Conservation (phyloP, 1,284 basidiomycete genomes). For the Papiliotrema nemorosa region DNA sequence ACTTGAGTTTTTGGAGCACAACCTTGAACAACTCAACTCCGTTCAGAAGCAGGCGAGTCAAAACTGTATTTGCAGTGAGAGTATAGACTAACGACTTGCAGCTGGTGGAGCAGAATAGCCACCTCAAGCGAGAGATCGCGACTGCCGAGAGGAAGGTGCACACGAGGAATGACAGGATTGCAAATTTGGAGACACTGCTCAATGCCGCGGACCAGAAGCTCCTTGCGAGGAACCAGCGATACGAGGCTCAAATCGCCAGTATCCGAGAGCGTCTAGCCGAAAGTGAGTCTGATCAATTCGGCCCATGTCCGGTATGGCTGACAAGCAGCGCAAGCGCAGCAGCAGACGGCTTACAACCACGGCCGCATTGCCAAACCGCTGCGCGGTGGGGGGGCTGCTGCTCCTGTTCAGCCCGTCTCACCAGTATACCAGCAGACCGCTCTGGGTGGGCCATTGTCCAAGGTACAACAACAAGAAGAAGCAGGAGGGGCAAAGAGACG, state of each 20-base stretch:
- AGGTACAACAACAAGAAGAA: slow-evolving; percentile 37
- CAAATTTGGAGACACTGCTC: slow-evolving; percentile 85
- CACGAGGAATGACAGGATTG: slow-evolving; percentile 95
- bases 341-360: slow-evolving; percentile 55
- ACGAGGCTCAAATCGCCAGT: slow-evolving; percentile 84
- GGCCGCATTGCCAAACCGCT: slow-evolving; percentile 89
- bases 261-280: slow-evolving; percentile 87
- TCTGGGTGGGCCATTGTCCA: slow-evolving; percentile 19
- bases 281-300: slow-evolving; percentile 57
- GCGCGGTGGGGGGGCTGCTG: slow-evolving; percentile 77
- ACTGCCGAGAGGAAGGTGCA: slow-evolving; percentile 94
- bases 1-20: slow-evolving; percentile 97
- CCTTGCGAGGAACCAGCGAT: slow-evolving; percentile 88
- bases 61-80: no score
- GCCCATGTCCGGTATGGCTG: neutral
- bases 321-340: slow-evolving; percentile 51
- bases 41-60: slow-evolving; percentile 89
- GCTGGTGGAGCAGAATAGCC: slow-evolving; percentile 98
- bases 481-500: slow-evolving; percentile 27
- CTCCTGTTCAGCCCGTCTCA: slow-evolving; percentile 23
- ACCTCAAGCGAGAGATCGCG: slow-evolving; percentile 95
- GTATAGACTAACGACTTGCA: no score
- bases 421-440: slow-evolving; percentile 13
- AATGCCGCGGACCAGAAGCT: slow-evolving; percentile 91
- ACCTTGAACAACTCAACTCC: slow-evolving; percentile 89